Conservation (phyloP, 2,329 filamentous ascomycete genomes). For the Trematosphaeria pertusa region DNA sequence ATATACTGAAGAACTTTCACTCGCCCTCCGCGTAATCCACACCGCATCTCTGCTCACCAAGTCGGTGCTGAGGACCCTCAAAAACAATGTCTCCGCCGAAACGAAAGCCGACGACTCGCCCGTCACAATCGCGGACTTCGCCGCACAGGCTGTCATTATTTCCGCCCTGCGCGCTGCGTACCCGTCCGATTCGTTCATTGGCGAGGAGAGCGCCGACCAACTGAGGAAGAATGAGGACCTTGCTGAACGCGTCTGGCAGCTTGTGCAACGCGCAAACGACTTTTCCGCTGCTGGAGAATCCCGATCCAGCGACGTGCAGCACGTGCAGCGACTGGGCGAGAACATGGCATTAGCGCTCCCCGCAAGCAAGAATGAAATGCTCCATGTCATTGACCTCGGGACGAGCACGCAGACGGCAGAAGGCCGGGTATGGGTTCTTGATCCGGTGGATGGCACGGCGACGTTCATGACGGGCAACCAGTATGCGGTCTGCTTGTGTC, state of each 20-base stretch:
- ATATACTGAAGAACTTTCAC: conserved; percentile 37
- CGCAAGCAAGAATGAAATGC: conserved; percentile 61
- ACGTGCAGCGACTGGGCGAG: conserved; percentile 11
- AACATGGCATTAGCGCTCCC: conserved; percentile 42
- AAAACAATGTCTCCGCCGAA: conserved; percentile 55
- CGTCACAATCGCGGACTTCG: conserved; percentile 70
- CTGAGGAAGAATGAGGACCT: conserved; percentile 59
- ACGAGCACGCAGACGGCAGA: conserved; percentile 56
- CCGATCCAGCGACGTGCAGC: conserved; percentile 33
- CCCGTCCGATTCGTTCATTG: conserved; percentile 64
- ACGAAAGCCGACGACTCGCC: conserved; percentile 66
- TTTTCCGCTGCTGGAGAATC: conserved; percentile 28
- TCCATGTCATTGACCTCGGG: conserved; percentile 67
- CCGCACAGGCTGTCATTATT: conserved; percentile 68
- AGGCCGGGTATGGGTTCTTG: conserved; percentile 65
- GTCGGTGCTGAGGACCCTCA: conserved; percentile 56
- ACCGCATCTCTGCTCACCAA: conserved; percentile 66
- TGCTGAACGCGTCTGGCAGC: conserved; percentile 62
- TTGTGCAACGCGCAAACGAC: conserved; percentile 54
- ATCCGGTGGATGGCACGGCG: conserved; percentile 70
- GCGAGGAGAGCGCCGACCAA: conserved; percentile 65
- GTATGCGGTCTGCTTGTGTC: conserved; percentile 67
- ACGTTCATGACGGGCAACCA: conserved; percentile 68
- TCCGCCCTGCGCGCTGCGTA: conserved; percentile 61
- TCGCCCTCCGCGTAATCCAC: conserved; percentile 56